Conservation (phyloP, 2,329 filamentous ascomycete species). For the Pyricularia sp. region DNA sequence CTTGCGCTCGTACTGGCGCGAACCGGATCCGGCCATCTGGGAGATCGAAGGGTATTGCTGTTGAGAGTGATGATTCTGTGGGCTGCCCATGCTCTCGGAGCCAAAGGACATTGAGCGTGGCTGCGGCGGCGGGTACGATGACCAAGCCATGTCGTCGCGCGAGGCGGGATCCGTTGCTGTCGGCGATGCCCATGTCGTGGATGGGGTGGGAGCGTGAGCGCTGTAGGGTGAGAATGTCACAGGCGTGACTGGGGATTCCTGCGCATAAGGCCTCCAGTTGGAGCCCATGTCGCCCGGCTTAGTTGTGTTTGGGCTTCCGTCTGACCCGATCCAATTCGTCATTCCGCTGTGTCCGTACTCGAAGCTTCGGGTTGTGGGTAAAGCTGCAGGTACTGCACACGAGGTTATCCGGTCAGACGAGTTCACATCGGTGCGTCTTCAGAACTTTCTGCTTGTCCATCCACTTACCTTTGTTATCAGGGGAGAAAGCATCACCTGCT, state of each 20-base stretch:
- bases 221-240: slow-evolving; percentile 38
- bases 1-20: slow-evolving; percentile 33
- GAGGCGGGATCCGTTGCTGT: slow-evolving; percentile 23
- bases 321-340: slow-evolving; percentile 35
- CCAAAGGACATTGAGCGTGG: slow-evolving; percentile 39
- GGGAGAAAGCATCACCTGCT: slow-evolving; percentile 24
- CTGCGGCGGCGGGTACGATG: slow-evolving; percentile 26
- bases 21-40: slow-evolving; percentile 18
- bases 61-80: slow-evolving; percentile 19
- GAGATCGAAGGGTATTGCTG: slow-evolving; percentile 31
- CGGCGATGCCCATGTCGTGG: slow-evolving; percentile 31
- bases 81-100: slow-evolving; percentile 27
- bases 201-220: slow-evolving; percentile 26
- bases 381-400: slow-evolving; percentile 23
- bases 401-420: slow-evolving; percentile 15
- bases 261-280: slow-evolving; percentile 39
- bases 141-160: slow-evolving; percentile 36
- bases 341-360: slow-evolving; percentile 28
- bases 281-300: slow-evolving; percentile 32
- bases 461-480: slow-evolving; percentile 34
- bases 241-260: slow-evolving; percentile 40
- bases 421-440: background rate
- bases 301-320: slow-evolving; percentile 28
- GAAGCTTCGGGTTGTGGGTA: slow-evolving; percentile 23
- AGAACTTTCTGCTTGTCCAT: background rate